Base-by-base conservation (phyloP, 2,329 filamentous ascomycete species). In the Clarireedia monteithiana region DNA sequence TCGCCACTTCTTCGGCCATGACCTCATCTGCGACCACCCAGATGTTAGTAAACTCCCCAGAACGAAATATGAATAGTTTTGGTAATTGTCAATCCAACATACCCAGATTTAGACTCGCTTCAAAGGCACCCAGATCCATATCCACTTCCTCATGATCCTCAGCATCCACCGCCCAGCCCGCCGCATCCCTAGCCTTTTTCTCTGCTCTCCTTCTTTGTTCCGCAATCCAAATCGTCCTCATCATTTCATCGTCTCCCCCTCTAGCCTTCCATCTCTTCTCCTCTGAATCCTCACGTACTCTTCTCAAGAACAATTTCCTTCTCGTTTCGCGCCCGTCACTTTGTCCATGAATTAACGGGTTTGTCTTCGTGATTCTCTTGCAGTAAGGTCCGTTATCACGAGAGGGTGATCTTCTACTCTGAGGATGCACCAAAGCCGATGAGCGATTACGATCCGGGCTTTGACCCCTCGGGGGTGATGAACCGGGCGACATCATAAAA, bases 241-340 rank as follows among this genome's bases (percentile, higher is more conserved):
- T 68, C 57, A 73, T 69, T 66, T 81, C 79, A 63, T 85, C 82
- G 63, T 86, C 83, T 2, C 84, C 82, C 26, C 83, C 82, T 61
- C 84, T 74, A 51, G 77, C 74, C 63, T 80, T 75, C 77, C 83
- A 86, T 23, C 73, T 72, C 63, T 74, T 78, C 27, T 87, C 81
- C 44, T 86, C 81, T 2, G 77, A 73, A 42, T 80, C 77, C 63
- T 82, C 78, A 57, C 81, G 75, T 17, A 87, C 83, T 51, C 78
- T 86, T 66, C 83, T 81, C 58, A 92, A 72, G 64, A 92, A 92
- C 55, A 86, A 73, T 34, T 80, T 79, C 48, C 88, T 75, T 56
- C 88, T 74, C 53, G 79, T 75, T 66, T 89, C 84, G 55, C 83
- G 81, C 0, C 76, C 75, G 66, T 90, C 81, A 14, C 60, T 58